These are phyloP conservation scores for Citrus sp. DNA, from an alignment of 345 rosid genomes.

Conservation along the genomic window DNA sequence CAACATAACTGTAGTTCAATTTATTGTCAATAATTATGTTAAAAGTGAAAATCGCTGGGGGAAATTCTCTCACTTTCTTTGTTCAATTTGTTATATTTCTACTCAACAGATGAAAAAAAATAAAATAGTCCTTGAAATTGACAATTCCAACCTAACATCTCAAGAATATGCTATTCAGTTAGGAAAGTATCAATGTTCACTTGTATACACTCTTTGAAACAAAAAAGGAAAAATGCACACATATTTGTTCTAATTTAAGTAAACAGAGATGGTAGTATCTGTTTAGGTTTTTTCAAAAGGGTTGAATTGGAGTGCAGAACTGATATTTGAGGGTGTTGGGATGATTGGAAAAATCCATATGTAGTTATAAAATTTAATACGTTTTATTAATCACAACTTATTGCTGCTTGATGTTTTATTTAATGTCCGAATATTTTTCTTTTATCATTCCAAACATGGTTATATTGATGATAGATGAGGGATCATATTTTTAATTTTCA, in stretches of 20 bases:
- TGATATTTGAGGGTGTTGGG: background rate
- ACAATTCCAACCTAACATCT: background rate
- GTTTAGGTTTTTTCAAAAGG: background rate
- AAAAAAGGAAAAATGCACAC: no score
- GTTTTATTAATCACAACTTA: background rate
- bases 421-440: background rate
- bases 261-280: background rate
- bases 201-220: background rate
- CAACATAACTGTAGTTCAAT: background rate
- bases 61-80: background rate
- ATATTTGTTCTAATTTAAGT: background rate
- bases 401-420: background rate
- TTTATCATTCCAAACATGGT: no score
- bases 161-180: background rate
- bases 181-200: background rate
- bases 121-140: background rate
- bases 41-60: background rate
- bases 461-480: background rate
- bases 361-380: background rate
- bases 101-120: no score
- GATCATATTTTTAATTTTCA: background rate
- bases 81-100: background rate
- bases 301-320: background rate
- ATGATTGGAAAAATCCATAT: background rate
- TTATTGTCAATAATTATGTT: background rate